Evolutionary conservation across 805 yeast genomes (phyloP).

Genomic region (Candida parachauliodes): DNA sequence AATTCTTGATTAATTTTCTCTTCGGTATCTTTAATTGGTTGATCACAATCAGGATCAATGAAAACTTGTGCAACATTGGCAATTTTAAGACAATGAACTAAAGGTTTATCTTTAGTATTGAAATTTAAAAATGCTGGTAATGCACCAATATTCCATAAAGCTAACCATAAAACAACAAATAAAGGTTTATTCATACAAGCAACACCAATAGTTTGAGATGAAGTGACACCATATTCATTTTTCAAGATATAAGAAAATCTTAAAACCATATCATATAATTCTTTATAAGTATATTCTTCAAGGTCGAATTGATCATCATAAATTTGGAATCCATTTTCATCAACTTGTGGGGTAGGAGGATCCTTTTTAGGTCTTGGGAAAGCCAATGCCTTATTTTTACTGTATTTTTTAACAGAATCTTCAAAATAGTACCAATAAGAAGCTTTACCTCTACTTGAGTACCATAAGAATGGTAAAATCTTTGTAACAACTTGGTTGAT

Average conservation of each 20-base stretch:
- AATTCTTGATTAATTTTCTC: slow-evolving; percentile 30
- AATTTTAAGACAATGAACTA: slow-evolving; percentile 74
- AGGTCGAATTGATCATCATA: slow-evolving; percentile 55
- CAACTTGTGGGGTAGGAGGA: slow-evolving; percentile 22
- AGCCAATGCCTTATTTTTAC: slow-evolving; percentile 56
- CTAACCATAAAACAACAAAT: slow-evolving; percentile 75
- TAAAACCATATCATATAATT: slow-evolving; percentile 63
- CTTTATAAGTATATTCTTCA: slow-evolving; percentile 64
- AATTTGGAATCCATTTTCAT: slow-evolving; percentile 34
- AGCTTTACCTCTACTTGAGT: slow-evolving; percentile 37
- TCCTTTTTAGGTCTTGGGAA: slow-evolving; percentile 49
- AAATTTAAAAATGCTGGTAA: slow-evolving; percentile 82
- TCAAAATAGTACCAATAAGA: slow-evolving; percentile 74
- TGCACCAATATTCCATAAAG: slow-evolving; percentile 90
- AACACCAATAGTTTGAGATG: slow-evolving; percentile 68
- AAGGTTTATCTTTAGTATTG: slow-evolving; percentile 67
- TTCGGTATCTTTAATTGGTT: slow-evolving; percentile 50
- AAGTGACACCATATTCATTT: slow-evolving; percentile 57
- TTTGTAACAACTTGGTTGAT: slow-evolving; percentile 40
- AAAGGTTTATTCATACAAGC: slow-evolving; percentile 82
- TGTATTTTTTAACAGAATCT: slow-evolving; percentile 43
- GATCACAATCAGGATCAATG: slow-evolving; percentile 67
- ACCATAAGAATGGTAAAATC: slow-evolving; percentile 40
- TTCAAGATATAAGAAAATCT: slow-evolving; percentile 63
- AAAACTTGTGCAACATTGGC: slow-evolving; percentile 64